Conservation (phyloP, 1,139 yeast genomes). For the Diutina mesorugosa region DNA sequence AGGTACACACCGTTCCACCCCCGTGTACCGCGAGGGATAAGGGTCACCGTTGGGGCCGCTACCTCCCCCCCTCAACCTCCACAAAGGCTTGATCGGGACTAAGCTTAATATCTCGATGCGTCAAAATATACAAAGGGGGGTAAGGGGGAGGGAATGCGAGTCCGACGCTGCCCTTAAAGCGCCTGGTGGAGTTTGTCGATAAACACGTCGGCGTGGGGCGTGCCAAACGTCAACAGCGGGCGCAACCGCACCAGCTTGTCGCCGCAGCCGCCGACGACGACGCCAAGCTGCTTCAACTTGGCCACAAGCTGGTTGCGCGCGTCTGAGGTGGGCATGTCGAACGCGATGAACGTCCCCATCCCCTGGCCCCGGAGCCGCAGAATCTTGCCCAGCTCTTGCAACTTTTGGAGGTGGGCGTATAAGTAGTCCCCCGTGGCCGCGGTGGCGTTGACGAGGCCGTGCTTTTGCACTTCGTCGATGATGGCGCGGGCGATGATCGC, state of each 20-base stretch:
- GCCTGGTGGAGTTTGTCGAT: slow-evolving; percentile 24
- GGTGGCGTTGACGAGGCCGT: slow-evolving; percentile 44
- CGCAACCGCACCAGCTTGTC: slow-evolving; percentile 53
- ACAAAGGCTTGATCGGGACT: background rate
- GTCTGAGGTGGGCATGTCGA: slow-evolving; percentile 40
- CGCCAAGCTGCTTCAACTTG: slow-evolving; percentile 40
- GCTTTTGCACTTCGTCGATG: slow-evolving; percentile 46
- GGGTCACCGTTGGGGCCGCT: no score
- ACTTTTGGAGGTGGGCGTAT: slow-evolving; percentile 33
- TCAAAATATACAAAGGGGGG: no score
- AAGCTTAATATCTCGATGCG: background rate
- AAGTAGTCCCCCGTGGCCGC: slow-evolving; percentile 53
- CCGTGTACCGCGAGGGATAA: no score
- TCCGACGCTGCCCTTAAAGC: no score
- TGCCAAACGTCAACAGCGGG: slow-evolving; percentile 57
- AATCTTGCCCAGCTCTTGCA: slow-evolving; percentile 25
- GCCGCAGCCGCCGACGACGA: slow-evolving; percentile 68
- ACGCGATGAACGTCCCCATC: slow-evolving; percentile 67
- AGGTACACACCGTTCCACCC: no score
- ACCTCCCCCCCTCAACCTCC: no score
- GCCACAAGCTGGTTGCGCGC: slow-evolving; percentile 39
- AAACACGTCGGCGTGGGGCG: slow-evolving; percentile 54
- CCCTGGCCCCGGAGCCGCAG: slow-evolving; percentile 51
- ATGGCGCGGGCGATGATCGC: slow-evolving; percentile 62
- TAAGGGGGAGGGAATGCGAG: no score